Evolutionary conservation across 2,329 filamentous ascomycete genomes (phyloP), one percentile per base, ranked within the genome.

Genomic region (Diplodia mutila): DNA sequence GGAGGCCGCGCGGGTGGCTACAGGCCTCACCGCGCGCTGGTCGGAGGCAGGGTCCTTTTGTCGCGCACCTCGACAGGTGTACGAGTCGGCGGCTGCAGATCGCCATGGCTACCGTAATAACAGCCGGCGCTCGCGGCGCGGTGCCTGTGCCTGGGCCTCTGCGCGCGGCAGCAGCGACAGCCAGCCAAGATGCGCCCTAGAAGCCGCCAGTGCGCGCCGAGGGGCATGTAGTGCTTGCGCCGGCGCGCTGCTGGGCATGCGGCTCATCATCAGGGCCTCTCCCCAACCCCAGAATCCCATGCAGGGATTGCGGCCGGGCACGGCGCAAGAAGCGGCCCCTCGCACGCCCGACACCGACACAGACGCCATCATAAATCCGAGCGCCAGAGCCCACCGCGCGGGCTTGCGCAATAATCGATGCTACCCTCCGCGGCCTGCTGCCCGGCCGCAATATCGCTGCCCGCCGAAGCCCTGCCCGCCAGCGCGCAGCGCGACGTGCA

Each of bases 341-440:
- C 27, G 16, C 52, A 34, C 52, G 52, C 29, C n/a, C 52, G 29
- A 55, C 52, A 29, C 52, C 29, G 52, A 55, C 52, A 23, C 29
- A 37, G 52, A 55, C 52, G 53, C 53, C 34, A 37, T 18, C 52
- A 23, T 32, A 42, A 61, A 61, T 21, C 54, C 54, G 55, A 59
- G 37, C 34, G 37, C 55, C 21, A 42, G 23, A 42, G 55, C 55
- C 55, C 37, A 39, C 34, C n/a, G 27, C 32, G 55, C 55, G 57
- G 29, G 57, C 57, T 61, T 61, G 57, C 39, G 57, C 57, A 48
- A 61, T 61, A 55, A 57, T 66, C 29, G 59, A 48, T 39, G 48
- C 16, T 25, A 25, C 61, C n/a, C 66, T 70, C 21, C 23, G 66
- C 32, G 55, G 52, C 46, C 39, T 71, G 27, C 39, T 70, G 51